Conservation (phyloP, 129 eudicot genomes). For the Flaveria trinervia region DNA sequence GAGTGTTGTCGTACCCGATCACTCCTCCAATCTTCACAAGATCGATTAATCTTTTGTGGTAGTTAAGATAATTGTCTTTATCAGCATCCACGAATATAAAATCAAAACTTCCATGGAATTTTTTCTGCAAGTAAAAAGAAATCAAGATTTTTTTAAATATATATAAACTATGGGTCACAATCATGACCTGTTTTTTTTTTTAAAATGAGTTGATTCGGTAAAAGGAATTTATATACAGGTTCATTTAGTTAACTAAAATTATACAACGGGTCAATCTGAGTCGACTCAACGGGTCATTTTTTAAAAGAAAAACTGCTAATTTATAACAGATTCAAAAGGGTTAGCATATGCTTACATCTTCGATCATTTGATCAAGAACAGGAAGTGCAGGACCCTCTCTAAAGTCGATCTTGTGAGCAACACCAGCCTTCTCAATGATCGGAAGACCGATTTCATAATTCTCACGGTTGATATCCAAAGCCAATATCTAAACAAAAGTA, state of each 20-base stretch:
- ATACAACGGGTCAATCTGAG: too few species aligned
- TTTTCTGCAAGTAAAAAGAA: conserved; percentile 24
- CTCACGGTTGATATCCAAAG: conserved; percentile 42
- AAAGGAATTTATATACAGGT: too few species aligned
- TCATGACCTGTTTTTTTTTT: too few species aligned
- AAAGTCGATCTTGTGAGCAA: conserved; percentile 43
- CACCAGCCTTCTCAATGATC: conserved; percentile 41
- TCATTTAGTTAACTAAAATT: too few species aligned
- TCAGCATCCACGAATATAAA: conserved; percentile 61
- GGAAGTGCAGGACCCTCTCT: conserved; percentile 51
- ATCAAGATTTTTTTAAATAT: background rate
- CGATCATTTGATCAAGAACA: conserved; percentile 35
- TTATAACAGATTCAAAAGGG: too few species aligned
- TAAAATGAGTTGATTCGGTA: too few species aligned
- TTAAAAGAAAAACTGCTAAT: too few species aligned
- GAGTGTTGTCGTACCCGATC: conserved; percentile 43
- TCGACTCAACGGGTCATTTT: too few species aligned
- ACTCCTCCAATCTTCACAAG: conserved; percentile 42
- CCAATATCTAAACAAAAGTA: conserved; percentile 32
- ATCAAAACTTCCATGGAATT: conserved; percentile 52
- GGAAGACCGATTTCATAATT: conserved; percentile 44
- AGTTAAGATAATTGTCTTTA: conserved; percentile 51
- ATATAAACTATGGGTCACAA: background rate
- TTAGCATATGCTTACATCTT: conserved; percentile 31
- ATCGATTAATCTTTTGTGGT: conserved; percentile 39